Base-by-base conservation (phyloP, 78 protist species). In the Dictyostelium capitatum region DNA sequence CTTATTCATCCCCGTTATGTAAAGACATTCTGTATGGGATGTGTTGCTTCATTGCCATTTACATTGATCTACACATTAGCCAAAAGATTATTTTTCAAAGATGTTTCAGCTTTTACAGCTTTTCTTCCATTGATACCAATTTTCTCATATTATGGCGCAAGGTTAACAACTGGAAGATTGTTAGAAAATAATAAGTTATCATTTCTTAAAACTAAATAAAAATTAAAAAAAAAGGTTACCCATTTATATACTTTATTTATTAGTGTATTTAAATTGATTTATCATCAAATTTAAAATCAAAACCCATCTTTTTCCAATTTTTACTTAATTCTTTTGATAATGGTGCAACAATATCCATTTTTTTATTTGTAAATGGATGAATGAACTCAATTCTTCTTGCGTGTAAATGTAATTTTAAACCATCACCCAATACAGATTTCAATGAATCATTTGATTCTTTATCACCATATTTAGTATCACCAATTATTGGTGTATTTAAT, bases 341-440 rank as follows among this genome's bases (percentile, higher is more conserved):
- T 1, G 93, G 93, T 48, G 93, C 93, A 48, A 69, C 19, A 9
- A 87, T 62, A 65, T 87, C 93, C 10, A 87, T 65, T 37, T 30
- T n/a, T 41, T 87, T 87, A 37, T 87, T 87, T 9, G 93, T 87
- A 20, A 83, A n/a, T 83, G 93, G 93, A 65, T 87, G 93, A 62
- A 20, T 5, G 62, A 87, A 87, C 20, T 77, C 62, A n/a, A 87
- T 53, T 77, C 93, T 87, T 87, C 93, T 87, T 1, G 93, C 93
- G 48, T 87, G 93, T 30, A 87, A 62, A 77, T 87, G 93, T 23
- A 87, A 32, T 67, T 6, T 67, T 12, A 54, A 54, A 15, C 65
- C 69, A 23, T 65, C 48, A 6, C 69, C 79, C n/a, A 87, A 12
- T 10, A 79, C 5, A 19, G 32, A 7, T 19, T 77, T 41, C 32